Evolutionary conservation across 305 asterid species (phyloP), one percentile per base, ranked within the genome.

Genomic region (Fraxinus floribunda): DNA sequence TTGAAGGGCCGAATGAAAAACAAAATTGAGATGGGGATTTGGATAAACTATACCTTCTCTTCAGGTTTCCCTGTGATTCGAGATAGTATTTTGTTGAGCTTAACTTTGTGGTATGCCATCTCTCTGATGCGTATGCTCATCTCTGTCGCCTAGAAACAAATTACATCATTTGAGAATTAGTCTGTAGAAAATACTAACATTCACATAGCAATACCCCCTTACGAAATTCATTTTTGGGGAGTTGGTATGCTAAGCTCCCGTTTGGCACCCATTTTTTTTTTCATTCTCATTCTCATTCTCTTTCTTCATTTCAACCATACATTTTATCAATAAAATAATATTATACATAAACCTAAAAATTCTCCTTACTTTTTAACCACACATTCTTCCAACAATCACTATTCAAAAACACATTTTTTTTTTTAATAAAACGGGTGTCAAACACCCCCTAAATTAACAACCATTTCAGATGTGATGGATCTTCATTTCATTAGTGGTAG

Each of bases 101-200:
- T 95, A 55, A 89, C 83, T 86, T 86, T 89, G 85, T 92, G 95
- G 89, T 92, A 95, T 16, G 90, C 83, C 95, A 91, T 87, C 84
- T 94, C 99, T 88, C 98, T 86, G 81, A 89, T 89, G 85, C 95
- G 93, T 84, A 92, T 92, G 91, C 91, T 86, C 93, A 91, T 91
- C 78, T 95, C 99, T 4, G 95, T 88, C 73, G 93, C 90, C 97
- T 94, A 84, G 35, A 88, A 81, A 22, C 76, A 85, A 85, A 41
- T 26, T 26, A 68, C 1, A 11, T 26, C 26, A 30, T 68, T 30
- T 68, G 9, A 68, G 75, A 68, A 68, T 68, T 68, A 29, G 74
- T 68, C 7, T 29, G 38, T 3, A 24, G 38, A 7, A 24, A 68
- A 13, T 68, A 29, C n/a, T 68, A 26, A 7, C 38, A 68, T 68